Conservation (phyloP, 2,329 filamentous ascomycete genomes). For the Alternaria sp. region DNA sequence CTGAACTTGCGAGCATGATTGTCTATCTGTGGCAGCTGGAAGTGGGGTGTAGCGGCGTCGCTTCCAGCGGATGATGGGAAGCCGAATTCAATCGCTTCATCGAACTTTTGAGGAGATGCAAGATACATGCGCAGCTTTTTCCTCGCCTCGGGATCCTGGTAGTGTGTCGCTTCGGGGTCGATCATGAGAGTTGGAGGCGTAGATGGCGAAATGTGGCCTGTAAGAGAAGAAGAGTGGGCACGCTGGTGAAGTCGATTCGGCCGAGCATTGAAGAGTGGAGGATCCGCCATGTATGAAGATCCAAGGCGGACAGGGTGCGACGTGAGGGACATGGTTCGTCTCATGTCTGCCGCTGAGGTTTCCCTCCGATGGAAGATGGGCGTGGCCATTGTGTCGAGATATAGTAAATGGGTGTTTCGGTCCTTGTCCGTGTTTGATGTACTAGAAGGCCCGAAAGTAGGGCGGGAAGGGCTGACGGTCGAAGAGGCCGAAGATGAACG, state of each 20-base stretch:
- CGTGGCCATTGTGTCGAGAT: slow-evolving; percentile 36
- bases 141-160: slow-evolving; percentile 87
- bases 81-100: slow-evolving; percentile 92
- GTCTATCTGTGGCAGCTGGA: slow-evolving; percentile 42
- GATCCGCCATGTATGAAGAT: slow-evolving; percentile 53
- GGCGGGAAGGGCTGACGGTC: slow-evolving; percentile 26
- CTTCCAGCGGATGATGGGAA: slow-evolving; percentile 68
- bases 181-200: slow-evolving; percentile 38
- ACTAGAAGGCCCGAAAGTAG: slow-evolving; percentile 14
- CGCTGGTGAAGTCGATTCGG: slow-evolving; percentile 41
- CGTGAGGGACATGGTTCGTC: slow-evolving; percentile 74
- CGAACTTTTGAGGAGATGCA: slow-evolving; percentile 90
- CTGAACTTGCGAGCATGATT: slow-evolving; percentile 51
- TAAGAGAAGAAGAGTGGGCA: slow-evolving; percentile 36
- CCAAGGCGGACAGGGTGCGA: slow-evolving; percentile 67
- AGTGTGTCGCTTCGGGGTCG: slow-evolving; percentile 79
- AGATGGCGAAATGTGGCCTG: slow-evolving; percentile 37
- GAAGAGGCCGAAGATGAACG: slow-evolving; percentile 26
- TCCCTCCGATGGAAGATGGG: slow-evolving; percentile 24
- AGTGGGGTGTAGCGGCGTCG: slow-evolving; percentile 29
- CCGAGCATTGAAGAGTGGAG: slow-evolving; percentile 35
- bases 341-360: slow-evolving; percentile 35
- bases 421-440: slow-evolving; percentile 23
- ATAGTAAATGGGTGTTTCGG: slow-evolving; percentile 29
- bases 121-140: slow-evolving; percentile 85